Evolutionary conservation across 164 flowering plant genomes (phyloP), one percentile per base, ranked within the genome.

Genomic region (Umbellularia californica): DNA sequence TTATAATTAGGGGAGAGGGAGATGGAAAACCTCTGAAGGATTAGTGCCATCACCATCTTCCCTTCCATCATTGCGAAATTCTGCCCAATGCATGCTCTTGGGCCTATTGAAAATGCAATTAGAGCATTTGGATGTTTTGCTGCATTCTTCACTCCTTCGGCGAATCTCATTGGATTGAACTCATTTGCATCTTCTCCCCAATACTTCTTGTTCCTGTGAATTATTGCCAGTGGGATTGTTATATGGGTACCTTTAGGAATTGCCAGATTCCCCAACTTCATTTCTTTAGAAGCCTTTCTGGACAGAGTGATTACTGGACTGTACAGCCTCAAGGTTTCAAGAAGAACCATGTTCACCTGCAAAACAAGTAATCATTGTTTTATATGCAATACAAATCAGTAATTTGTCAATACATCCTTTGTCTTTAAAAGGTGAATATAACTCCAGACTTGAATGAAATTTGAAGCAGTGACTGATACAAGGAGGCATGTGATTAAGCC

Each of bases 121-220:
- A 83, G 28, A 14, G 87, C 89, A 66, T 74, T 80, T 51, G 86
- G 86, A 64, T 82, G 83, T 62, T 69, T 80, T 19, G 83, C 79
- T 5, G 87, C 85, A 63, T 74, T 75, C 4, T 85, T 58, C 2
- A 79, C 20, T 5, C 85, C 87, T 50, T 84, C 70, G 0, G 66
- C 20, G 64, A 87, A 87, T 72, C 88, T 74, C 58, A 55, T 1
- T 3, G 87, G 89, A 19, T 84, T 85, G 79, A 87, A 85, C 52
- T 83, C 78, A 30, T 76, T 75, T 24, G 87, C 86, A 71, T 86
- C 89, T 58, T 79, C 77, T 33, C 86, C 86, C 89, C 89, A 86
- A 51, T 71, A 69, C 65, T 76, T 76, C 68, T 74, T 68, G 69
- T 70, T 52, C 23, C 77, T 52, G n/a, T 83, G 85, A 20, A 83